These are phyloP conservation scores for Gossypium turneri DNA, from an alignment of 345 rosid genomes.

Conservation along the genomic window DNA sequence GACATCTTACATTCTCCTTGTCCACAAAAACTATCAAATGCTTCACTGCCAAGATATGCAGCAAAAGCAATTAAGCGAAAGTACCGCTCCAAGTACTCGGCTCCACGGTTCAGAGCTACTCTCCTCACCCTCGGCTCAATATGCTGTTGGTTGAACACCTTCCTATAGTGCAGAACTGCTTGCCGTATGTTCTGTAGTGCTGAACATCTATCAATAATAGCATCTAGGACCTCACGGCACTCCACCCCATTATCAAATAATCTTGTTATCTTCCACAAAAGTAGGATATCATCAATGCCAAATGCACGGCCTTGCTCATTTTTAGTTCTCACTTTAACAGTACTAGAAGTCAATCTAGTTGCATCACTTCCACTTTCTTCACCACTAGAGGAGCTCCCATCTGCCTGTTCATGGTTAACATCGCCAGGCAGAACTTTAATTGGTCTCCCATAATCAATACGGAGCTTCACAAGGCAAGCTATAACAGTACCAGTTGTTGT, in stretches of 20 bases:
- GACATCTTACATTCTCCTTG: constrained; percentile 76
- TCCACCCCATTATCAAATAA: constrained; percentile 88
- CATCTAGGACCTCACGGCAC: constrained; percentile 91
- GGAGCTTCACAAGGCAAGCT: constrained; percentile 92
- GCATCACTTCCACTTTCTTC: constrained; percentile 69
- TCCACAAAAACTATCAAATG: constrained; percentile 81
- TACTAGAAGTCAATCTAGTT: constrained; percentile 30
- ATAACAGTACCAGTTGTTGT: constrained; percentile 99
- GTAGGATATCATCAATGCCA: constrained; percentile 89
- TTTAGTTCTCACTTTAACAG: constrained; percentile 33
- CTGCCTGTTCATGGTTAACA: constrained; percentile 56
- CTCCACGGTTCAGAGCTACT: constrained; percentile 88
- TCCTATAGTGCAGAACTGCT: constrained; percentile 88
- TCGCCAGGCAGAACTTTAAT: constrained; percentile 58
- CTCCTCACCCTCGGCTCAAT: constrained; percentile 89
- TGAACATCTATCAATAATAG: constrained; percentile 92
- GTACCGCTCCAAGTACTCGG: constrained; percentile 90
- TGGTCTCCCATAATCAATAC: constrained; percentile 85
- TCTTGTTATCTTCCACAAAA: constrained; percentile 93
- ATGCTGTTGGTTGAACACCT: constrained; percentile 83
- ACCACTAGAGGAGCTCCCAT: constrained; percentile 80
- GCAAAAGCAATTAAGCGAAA: constrained; percentile 94
- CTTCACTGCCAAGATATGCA: constrained; percentile 94
- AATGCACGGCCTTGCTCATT: constrained; percentile 56
- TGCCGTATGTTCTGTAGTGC: constrained; percentile 91